These are phyloP conservation scores for Pyracantha coccinea DNA, from an alignment of 331 rosid species.

Conservation along the genomic window DNA sequence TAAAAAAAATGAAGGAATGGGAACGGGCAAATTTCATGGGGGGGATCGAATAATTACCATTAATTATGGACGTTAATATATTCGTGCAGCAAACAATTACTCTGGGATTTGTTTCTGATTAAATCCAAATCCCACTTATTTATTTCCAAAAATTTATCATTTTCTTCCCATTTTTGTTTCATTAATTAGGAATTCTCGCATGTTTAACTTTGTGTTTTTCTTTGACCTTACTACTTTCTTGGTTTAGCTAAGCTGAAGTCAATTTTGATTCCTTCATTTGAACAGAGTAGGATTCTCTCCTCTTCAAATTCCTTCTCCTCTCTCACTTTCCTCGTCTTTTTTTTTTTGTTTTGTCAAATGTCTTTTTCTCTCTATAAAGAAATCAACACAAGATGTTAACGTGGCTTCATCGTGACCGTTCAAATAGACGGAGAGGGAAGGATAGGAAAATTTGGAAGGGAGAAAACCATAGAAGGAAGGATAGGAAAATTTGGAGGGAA, in stretches of 20 bases:
- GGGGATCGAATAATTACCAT: not conserved
- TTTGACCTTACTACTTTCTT: not conserved
- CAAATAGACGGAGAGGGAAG: no score
- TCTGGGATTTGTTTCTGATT: not conserved
- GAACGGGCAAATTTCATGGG: not conserved
- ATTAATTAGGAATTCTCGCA: not conserved
- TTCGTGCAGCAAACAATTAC: not conserved
- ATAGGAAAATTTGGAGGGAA: no score
- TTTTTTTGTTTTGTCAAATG: no score
- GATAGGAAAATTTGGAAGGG: no score
- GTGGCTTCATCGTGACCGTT: no score
- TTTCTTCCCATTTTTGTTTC: not conserved
- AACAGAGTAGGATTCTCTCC: no score
- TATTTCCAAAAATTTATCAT: not conserved
- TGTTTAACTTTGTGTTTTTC: not conserved
- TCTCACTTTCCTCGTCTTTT: no score
- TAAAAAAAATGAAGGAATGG: not conserved
- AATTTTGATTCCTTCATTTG: not conserved
- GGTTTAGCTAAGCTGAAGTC: no score
- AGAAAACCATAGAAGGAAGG: no score
- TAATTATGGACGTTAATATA: not conserved
- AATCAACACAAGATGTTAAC: no score
- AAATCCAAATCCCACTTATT: not conserved
- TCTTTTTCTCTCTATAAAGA: no score
- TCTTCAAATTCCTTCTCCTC: no score